A percentile compares a stretch with the other conserved stretches of the same genome.
Conservation (phyloP, 1,284 basidiomycete genomes). For the Sphagnurus paluster region DNA sequence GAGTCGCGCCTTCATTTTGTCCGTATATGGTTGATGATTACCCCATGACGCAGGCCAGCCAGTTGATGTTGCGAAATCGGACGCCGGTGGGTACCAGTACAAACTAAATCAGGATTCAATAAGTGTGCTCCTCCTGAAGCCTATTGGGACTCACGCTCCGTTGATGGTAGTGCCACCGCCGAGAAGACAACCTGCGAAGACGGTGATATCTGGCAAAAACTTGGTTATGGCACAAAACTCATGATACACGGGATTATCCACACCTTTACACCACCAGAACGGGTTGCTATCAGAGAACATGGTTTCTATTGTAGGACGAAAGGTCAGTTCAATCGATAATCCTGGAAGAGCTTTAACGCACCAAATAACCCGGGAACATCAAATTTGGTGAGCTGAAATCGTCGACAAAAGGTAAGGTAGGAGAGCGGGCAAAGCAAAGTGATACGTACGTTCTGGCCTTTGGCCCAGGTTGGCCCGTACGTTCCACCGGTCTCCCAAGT, state of each 20-base stretch:
- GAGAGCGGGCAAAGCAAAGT: too few species aligned
- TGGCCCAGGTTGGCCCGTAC: conserved; percentile 53
- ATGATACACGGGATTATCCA: background rate
- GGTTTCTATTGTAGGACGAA: conserved; percentile 35
- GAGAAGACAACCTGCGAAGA: conserved; percentile 63
- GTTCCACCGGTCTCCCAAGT: conserved; percentile 61
- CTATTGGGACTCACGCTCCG: conserved; percentile 48
- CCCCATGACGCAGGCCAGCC: conserved; percentile 60
- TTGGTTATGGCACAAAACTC: background rate
- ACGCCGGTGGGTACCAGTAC: conserved; percentile 55
- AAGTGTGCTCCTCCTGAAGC: conserved; percentile 3
- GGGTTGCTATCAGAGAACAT: conserved; percentile 58
- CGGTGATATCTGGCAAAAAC: conserved; percentile 42
- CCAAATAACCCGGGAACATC: conserved; percentile 63
- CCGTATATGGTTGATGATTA: conserved; percentile 50
- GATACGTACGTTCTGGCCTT: conserved; percentile 42
- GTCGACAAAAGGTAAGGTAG: too few species aligned
- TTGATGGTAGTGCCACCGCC: conserved; percentile 66
- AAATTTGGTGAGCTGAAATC: conserved; percentile 57
- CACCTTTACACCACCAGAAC: conserved; percentile 62
- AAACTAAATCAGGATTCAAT: conserved; percentile 47
- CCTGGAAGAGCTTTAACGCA: too few species aligned
- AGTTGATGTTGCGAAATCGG: conserved; percentile 49
- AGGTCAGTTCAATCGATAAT: too few species aligned
- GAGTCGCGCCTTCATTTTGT: conserved; percentile 48